These are phyloP conservation scores for Rhodotorula glutinis DNA, from an alignment of 1,284 basidiomycete species.

Conservation along the genomic window DNA sequence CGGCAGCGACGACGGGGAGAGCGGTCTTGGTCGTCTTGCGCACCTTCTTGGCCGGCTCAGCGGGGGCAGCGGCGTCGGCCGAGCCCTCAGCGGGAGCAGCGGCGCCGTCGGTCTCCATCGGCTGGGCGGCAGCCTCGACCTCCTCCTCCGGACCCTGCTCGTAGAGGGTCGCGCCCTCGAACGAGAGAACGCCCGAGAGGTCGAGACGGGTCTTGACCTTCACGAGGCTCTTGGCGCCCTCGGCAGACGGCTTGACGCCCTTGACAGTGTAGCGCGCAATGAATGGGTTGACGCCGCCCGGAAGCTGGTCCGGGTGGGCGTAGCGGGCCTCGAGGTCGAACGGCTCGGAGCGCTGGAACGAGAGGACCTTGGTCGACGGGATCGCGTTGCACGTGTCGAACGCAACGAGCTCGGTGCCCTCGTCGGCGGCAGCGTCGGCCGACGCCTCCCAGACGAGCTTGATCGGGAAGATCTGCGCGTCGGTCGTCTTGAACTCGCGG, in stretches of 20 bases:
- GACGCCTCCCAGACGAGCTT: slow-evolving; percentile 77
- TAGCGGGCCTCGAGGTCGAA: slow-evolving; percentile 85
- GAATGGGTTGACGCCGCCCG: slow-evolving; percentile 76
- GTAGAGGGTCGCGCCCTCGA: slow-evolving; percentile 72
- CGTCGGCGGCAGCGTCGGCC: slow-evolving; percentile 63
- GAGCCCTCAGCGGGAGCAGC: slow-evolving; percentile 48
- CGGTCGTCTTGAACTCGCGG: slow-evolving; percentile 80
- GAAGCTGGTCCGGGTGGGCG: slow-evolving; percentile 65
- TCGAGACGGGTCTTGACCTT: slow-evolving; percentile 87
- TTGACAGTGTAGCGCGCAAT: slow-evolving; percentile 76
- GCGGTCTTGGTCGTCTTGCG: slow-evolving; percentile 75
- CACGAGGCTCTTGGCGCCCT: slow-evolving; percentile 70
- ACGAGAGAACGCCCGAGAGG: slow-evolving; percentile 76
- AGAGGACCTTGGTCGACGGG: slow-evolving; percentile 84
- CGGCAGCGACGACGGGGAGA: slow-evolving; percentile 64
- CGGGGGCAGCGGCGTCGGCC: slow-evolving; percentile 54
- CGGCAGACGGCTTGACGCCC: slow-evolving; percentile 62
- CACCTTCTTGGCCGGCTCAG: slow-evolving; percentile 60
- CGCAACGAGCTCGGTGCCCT: slow-evolving; percentile 81
- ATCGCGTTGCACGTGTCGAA: slow-evolving; percentile 77
- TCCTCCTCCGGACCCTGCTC: slow-evolving; percentile 71
- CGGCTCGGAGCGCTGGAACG: slow-evolving; percentile 81
- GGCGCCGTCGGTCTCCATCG: slow-evolving; percentile 65
- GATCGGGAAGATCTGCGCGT: slow-evolving; percentile 79
- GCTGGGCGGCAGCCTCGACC: slow-evolving; percentile 42